Evolutionary conservation across 148 eudicot species (phyloP), one percentile per base, ranked within the genome.

Genomic region (Chenopodium quinoa): DNA sequence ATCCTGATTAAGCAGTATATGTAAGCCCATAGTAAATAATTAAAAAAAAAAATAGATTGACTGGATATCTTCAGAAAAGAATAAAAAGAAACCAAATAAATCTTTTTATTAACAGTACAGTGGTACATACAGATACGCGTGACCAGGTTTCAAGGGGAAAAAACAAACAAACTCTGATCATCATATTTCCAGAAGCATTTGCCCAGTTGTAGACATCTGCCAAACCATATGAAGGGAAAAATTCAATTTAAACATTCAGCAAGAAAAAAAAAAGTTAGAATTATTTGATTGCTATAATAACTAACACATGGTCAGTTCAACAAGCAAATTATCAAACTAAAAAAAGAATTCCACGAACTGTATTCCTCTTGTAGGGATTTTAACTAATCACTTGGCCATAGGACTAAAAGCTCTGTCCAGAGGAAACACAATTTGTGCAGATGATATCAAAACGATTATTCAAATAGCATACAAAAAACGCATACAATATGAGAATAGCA

Each of bases 121-220:
- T 22, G 73, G 67, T 65, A 73, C 90, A 71, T 93, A 96, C 99
- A 86, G 71, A 82, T 76, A 97, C 81, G 14, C 91, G 94, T 84
- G 93, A 76, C 99, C 99, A 94, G 75, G 95, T 92, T 88, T 82
- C 90, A 79, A 92, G 83, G 56, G 99, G 99, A 67, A 97, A 97
- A 85, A 88, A 97, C 58, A 97, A 75, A 90, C 99, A 97, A 80
- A 90, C 90, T 85, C 99, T 89, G 65, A 94, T 87, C 86, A 74
- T 90, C 97, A 94, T 90, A 75, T 89, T 84, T 75, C 91, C 94
- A 44, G 95, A 90, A 73, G 85, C 75, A 84, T 91, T 88, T 75
- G 93, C 97, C 98, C 98, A 91, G 68, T 76, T 86, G 82, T 94
- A 97, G 83, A 97, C 94, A 86, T 97, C 98, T 97, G 92, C 88